A percentile compares a stretch with the other conserved stretches of the same genome.
These are phyloP conservation scores for Clarireedia sp. DNA, from an alignment of 2,329 filamentous ascomycete species.

Conservation along the genomic window DNA sequence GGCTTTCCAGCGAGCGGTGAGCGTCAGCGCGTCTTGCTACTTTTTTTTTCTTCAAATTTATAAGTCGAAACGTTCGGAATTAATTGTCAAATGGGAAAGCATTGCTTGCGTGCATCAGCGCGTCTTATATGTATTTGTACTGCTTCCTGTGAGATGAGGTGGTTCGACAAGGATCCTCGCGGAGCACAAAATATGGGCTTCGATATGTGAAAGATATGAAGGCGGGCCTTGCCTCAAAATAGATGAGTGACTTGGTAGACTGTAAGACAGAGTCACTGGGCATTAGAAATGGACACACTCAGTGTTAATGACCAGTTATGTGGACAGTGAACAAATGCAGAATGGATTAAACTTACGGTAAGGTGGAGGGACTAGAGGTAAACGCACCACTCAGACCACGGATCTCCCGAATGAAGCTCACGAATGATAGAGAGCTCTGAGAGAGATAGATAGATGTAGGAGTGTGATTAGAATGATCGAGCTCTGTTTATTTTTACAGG, in stretches of 20 bases:
- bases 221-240: conserved; percentile 11
- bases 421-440: conserved; percentile 3
- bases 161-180: conserved; percentile 22
- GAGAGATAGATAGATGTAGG: conserved; percentile 17
- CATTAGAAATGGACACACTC: conserved; percentile 17
- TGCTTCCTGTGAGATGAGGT: conserved; percentile 23
- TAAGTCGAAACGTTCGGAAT: conserved; percentile 13
- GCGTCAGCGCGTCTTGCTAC: conserved; percentile 15
- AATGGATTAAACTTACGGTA: conserved; percentile 15
- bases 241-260: conserved; percentile 11
- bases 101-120: conserved; percentile 17
- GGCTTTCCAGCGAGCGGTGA: conserved; percentile 22
- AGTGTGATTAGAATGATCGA: not conserved
- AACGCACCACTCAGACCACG: conserved; percentile 20
- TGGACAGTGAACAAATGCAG: conserved; percentile 12
- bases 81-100: conserved; percentile 17
- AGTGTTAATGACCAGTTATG: conserved; percentile 17
- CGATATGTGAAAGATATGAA: conserved; percentile 11
- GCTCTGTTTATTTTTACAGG: conserved; percentile 1
- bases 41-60: conserved; percentile 23
- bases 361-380: conserved; percentile 16
- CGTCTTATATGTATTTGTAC: conserved; percentile 18
- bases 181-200: conserved; percentile 12
- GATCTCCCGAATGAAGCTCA: too few species aligned
- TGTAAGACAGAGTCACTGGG: conserved; percentile 11